phyloP scores from a whole-genome alignment of 345 rosid species.

The Eucalyptus sideroxylon region DNA sequence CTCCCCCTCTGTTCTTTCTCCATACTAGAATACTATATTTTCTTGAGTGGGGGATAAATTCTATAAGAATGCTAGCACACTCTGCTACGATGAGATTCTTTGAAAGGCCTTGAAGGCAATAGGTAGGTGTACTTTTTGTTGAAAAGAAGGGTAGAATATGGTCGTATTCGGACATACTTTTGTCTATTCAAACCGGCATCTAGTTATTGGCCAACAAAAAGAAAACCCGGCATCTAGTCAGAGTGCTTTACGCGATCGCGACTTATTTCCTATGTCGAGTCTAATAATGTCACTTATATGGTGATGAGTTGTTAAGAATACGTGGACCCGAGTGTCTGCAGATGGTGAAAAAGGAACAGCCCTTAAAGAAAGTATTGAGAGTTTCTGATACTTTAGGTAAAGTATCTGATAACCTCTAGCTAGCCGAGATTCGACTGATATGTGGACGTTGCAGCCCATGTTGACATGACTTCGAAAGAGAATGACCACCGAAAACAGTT shows the following conservation, averaged over 20 bases:
- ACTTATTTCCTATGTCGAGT: neutral
- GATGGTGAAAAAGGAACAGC: neutral
- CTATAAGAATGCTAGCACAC: neutral
- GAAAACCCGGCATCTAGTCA: neutral
- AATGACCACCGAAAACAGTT: neutral
- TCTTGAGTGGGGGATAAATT: neutral
- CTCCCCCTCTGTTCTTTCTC: neutral
- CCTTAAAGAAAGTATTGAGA: neutral
- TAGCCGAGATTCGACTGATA: neutral
- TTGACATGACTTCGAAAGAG: neutral
- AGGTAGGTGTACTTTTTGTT: neutral
- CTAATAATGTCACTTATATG: neutral
- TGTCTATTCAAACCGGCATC: neutral
- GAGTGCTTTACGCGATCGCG: neutral
- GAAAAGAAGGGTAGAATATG: neutral
- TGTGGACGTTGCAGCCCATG: neutral
- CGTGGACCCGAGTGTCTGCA: neutral
- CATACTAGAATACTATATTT: neutral
- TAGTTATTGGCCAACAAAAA: neutral
- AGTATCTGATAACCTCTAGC: neutral
- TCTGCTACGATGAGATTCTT: neutral
- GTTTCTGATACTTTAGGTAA: neutral
- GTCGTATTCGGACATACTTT: neutral
- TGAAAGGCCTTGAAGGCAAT: neutral
- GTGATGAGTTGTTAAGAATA: neutral